These are phyloP conservation scores for Eimeria tenella DNA, from an alignment of 169 alveolate species.

Conservation along the genomic window DNA sequence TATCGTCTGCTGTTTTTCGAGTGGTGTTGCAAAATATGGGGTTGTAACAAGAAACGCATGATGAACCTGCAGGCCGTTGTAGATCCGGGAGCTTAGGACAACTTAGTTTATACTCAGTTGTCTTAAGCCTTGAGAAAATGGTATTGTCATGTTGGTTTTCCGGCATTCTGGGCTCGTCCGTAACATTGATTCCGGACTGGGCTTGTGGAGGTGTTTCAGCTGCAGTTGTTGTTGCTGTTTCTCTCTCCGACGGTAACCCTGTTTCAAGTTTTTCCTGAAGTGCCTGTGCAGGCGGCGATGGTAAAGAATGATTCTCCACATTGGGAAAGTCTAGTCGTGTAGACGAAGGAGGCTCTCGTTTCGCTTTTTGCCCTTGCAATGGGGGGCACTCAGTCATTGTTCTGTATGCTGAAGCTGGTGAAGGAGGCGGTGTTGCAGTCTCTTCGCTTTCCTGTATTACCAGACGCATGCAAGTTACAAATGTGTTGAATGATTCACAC, in stretches of 20 bases:
- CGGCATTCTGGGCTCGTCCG: not conserved
- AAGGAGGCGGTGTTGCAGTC: not conserved
- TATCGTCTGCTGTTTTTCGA: not conserved
- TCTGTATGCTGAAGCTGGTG: conserved; percentile 1
- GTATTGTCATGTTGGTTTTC: not conserved
- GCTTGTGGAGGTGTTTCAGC: conserved; percentile 54
- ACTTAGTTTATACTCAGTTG: not conserved
- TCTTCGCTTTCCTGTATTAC: not conserved
- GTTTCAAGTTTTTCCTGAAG: conserved; percentile 5
- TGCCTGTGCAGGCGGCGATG: not conserved
- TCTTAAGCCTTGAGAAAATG: not conserved
- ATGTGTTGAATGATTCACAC: not conserved
- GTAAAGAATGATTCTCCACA: not conserved
- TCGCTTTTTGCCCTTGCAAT: not conserved
- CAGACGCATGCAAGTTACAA: not conserved
- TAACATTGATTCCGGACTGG: not conserved
- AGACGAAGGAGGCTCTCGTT: not conserved
- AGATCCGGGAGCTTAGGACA: not conserved
- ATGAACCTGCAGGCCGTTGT: conserved; percentile 14
- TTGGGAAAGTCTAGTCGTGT: not conserved
- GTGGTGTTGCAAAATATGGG: not conserved
- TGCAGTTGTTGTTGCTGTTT: conserved; percentile 70
- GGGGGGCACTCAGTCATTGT: not conserved
- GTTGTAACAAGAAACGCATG: not conserved
- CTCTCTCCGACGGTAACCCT: conserved; percentile 40